A percentile compares a stretch with the other conserved stretches of the same genome.
phyloP scores from a whole-genome alignment of 331 rosid species.

The Acacia pycnantha region DNA sequence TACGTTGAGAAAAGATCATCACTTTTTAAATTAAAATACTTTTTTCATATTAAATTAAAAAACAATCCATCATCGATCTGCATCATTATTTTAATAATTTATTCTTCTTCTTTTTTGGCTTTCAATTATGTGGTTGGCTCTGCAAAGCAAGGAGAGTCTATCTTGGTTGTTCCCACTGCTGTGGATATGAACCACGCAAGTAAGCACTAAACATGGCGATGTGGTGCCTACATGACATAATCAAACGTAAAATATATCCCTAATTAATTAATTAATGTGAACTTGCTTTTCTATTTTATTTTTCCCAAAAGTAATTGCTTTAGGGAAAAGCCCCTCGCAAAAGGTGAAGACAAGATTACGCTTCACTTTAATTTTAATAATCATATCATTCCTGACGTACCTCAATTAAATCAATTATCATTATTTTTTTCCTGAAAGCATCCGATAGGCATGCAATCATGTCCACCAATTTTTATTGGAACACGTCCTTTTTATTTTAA shows the following conservation, averaged over 20 bases:
- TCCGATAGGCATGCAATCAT: not conserved
- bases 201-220: not conserved
- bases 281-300: not conserved
- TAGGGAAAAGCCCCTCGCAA: not conserved
- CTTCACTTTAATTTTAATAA: conserved; percentile 20
- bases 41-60: not conserved
- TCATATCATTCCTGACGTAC: not conserved
- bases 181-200: conserved; percentile 23
- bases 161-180: conserved; percentile 10
- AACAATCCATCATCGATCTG: not conserved
- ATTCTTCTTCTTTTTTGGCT: not conserved
- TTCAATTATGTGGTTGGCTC: not conserved
- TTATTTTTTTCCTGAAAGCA: not conserved
- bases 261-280: not conserved
- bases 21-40: not conserved
- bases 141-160: not conserved
- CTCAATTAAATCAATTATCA: not conserved
- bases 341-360: conserved; percentile 28
- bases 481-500: not conserved
- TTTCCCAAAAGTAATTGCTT: not conserved
- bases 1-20: not conserved
- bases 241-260: not conserved
- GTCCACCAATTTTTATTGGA: not conserved
- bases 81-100: not conserved
- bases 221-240: conserved; percentile 26